phyloP scores from a whole-genome alignment of 495 filamentous ascomycete species.

The Aspergillus sclerotioniger region DNA sequence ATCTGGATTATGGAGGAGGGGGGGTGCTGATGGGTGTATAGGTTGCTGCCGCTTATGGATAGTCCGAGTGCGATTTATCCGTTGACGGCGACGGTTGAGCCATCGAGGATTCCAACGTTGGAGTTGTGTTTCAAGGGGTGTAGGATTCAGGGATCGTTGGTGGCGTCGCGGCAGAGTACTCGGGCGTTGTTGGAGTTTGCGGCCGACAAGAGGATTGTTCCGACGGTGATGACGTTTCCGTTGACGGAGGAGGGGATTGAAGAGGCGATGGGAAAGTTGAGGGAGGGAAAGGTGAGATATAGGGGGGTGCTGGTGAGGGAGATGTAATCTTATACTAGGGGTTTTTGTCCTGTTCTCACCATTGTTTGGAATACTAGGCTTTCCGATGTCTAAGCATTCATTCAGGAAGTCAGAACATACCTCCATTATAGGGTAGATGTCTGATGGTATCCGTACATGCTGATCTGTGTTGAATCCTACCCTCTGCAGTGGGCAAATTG shows the following conservation, averaged over 20 bases:
- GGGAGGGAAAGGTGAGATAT: slow-evolving; percentile 51
- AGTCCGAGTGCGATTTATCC: slow-evolving; percentile 48
- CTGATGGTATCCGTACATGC: too few relatives aligned
- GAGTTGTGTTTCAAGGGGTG: slow-evolving; percentile 42
- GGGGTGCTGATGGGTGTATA: too few relatives aligned
- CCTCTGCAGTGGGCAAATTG: too few relatives aligned
- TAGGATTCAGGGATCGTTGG: slow-evolving; percentile 47
- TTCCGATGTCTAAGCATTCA: too few relatives aligned
- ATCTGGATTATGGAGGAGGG: too few relatives aligned
- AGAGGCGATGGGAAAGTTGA: slow-evolving; percentile 48
- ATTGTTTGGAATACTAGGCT: too few relatives aligned
- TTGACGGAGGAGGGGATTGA: slow-evolving; percentile 54
- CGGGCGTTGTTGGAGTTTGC: slow-evolving; percentile 51
- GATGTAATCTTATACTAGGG: too few relatives aligned
- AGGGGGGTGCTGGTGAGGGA: slow-evolving; percentile 31
- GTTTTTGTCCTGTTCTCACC: too few relatives aligned
- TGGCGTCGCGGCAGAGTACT: slow-evolving; percentile 38
- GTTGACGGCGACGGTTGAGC: slow-evolving; percentile 41
- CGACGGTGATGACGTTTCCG: slow-evolving; percentile 46
- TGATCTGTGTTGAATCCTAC: too few relatives aligned
- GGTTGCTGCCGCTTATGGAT: slow-evolving; percentile 30
- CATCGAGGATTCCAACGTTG: slow-evolving; percentile 46
- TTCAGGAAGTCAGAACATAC: too few relatives aligned
- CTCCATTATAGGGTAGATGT: too few relatives aligned
- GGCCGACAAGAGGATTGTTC: slow-evolving; percentile 44